Evolutionary conservation across 2,329 filamentous ascomycete genomes (phyloP), one percentile per base, ranked within the genome.

Genomic region (Fusarium scirpi): DNA sequence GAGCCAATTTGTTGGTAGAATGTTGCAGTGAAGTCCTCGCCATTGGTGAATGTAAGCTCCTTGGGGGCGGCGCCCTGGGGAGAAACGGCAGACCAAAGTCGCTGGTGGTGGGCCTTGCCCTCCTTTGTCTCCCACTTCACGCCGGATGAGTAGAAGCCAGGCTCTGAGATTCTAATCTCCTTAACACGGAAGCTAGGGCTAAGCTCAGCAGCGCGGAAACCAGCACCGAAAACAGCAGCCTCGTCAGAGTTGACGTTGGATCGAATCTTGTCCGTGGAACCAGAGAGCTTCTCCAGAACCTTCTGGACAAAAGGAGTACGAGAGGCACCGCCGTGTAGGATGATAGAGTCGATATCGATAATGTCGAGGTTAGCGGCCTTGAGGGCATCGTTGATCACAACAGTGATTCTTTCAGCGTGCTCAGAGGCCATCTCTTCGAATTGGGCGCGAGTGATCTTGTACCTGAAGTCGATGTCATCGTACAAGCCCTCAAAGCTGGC

Each of bases 151-250:
- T 96, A 98, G 45, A 86, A 86, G 44, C 92, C 88, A 24, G 87
- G 89, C 75, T 99, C 96, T n/a, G 85, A 87, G 54, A 92, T 89
- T 63, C 92, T 88, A 71, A 99, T 99, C 78, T 98, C 96, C 86
- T 98, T 99, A 78, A 99, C 96, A 67, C 94, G 91, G 89, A 99
- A 99, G 79, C 92, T 95, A 43, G 95, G 94, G 82, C 94, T 98
- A 62, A 99, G 86, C 74, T 93, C 90, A 55, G 96, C 96, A 53
- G 93, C 96, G 78, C 94, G 93, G 86, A 99, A 98, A 29, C 92
- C 94, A 58, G 96, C 95, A 74, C 96, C 96, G 80, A 98, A 97
- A 12, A 97, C 96, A 53, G 96, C 96, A 25, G 96, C 92, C 82
- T 99, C 96, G 76, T 99, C 96, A 13, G 95, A 92, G 82, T 99